These are phyloP conservation scores for Pelargonium cotyledonis DNA, from an alignment of 441 rosid genomes.

Conservation along the genomic window DNA sequence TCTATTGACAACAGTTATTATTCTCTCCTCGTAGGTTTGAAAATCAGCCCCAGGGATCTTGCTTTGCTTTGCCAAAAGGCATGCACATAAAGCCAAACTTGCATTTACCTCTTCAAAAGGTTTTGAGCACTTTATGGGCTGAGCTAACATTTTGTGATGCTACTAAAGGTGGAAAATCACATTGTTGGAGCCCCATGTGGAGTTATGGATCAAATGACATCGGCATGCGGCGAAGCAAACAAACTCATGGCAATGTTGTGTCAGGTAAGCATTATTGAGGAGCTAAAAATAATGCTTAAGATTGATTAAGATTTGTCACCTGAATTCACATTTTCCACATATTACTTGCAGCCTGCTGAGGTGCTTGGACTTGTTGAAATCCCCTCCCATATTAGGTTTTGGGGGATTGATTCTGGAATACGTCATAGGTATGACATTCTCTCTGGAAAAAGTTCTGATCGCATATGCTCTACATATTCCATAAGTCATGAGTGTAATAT, in stretches of 20 bases:
- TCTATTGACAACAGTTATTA: slow-evolving; percentile 13
- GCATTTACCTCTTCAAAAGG: background rate
- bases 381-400: slow-evolving; percentile 87
- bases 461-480: background rate
- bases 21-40: slow-evolving; percentile 49
- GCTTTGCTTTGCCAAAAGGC: slow-evolving; percentile 98
- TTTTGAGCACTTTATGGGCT: slow-evolving; percentile 6
- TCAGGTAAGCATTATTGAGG: slow-evolving; percentile 51
- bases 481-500: background rate
- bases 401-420: slow-evolving; percentile 99
- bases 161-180: slow-evolving; percentile 88
- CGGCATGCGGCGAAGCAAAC: slow-evolving; percentile 97
- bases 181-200: slow-evolving; percentile 99
- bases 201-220: slow-evolving; percentile 99
- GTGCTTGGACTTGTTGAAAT: slow-evolving; percentile 91
- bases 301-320: slow-evolving; percentile 13
- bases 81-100: slow-evolving; percentile 12
- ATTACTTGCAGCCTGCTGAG: slow-evolving; percentile 81
- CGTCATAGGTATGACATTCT: slow-evolving; percentile 72
- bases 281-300: background rate
- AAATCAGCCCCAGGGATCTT: slow-evolving; percentile 74
- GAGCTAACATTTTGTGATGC: slow-evolving; percentile 1
- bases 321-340: slow-evolving; percentile 3
- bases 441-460: background rate
- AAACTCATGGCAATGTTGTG: slow-evolving; percentile 97